These are phyloP conservation scores for Echites panduratus DNA, from an alignment of 257 asterid genomes.

Conservation along the genomic window DNA sequence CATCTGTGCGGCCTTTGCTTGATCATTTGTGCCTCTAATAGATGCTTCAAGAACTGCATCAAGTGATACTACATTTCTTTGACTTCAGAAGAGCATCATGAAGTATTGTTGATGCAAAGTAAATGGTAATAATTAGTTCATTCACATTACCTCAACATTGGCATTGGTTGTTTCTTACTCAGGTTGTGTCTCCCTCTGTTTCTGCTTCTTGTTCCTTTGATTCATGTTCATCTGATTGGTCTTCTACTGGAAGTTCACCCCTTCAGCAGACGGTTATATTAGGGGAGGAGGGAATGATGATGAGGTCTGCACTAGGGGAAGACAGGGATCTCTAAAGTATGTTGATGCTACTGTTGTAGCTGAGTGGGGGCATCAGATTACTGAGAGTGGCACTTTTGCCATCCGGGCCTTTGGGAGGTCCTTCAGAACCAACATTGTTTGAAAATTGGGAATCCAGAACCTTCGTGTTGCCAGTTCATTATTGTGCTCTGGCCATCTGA, in stretches of 20 bases:
- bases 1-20: constrained; percentile 17
- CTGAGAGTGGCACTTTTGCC: too few relatives aligned
- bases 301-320: too few relatives aligned
- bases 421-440: too few relatives aligned
- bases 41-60: constrained; percentile 16
- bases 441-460: too few relatives aligned
- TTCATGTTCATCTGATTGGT: not conserved
- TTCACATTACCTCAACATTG: constrained; percentile 15
- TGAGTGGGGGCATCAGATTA: too few relatives aligned
- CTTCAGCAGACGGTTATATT: too few relatives aligned
- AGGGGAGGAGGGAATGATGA: not conserved
- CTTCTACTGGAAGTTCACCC: not conserved
- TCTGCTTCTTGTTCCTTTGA: too few relatives aligned
- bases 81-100: constrained; percentile 11
- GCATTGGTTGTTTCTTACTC: not conserved
- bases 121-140: constrained; percentile 24
- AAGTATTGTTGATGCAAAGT: constrained; percentile 23
- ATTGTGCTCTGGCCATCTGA: too few relatives aligned
- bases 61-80: not conserved
- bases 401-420: too few relatives aligned
- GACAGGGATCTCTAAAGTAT: too few relatives aligned
- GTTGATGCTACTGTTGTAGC: too few relatives aligned
- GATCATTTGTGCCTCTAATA: constrained; percentile 8
- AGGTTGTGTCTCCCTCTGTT: not conserved
- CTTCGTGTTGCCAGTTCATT: too few relatives aligned